Conservation (phyloP, 2,329 filamentous ascomycete genomes). For the Sporothrix dimorphospora region DNA sequence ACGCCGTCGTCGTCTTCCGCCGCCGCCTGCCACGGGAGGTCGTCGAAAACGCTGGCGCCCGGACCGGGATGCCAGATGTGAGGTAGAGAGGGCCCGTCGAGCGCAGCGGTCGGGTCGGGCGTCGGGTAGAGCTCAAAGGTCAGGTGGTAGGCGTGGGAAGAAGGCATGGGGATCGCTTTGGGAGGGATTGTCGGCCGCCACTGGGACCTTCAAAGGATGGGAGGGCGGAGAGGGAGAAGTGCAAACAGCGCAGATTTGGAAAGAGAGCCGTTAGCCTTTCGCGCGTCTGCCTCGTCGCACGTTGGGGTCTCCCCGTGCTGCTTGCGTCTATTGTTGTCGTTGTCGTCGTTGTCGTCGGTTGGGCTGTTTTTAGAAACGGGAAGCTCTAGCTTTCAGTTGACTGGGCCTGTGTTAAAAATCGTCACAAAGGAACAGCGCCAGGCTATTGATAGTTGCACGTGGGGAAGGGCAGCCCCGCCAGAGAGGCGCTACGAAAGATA, state of each 20-base stretch:
- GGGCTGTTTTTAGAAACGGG: not conserved
- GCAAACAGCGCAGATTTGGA: no score
- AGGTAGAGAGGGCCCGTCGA: not conserved
- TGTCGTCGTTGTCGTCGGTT: not conserved
- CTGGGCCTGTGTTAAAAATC: not conserved
- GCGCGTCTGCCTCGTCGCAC: not conserved
- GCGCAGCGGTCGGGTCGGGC: constrained; percentile 42
- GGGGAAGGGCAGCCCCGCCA: not conserved
- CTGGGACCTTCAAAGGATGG: not conserved
- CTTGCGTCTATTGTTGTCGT: not conserved
- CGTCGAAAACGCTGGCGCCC: constrained; percentile 57
- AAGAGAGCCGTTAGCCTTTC: not conserved
- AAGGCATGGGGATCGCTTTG: constrained; percentile 50
- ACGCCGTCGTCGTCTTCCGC: not conserved
- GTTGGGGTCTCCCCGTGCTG: not conserved
- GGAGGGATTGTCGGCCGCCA: not conserved
- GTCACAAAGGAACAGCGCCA: not conserved
- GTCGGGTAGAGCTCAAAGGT: constrained; percentile 66
- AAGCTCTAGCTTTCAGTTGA: not conserved
- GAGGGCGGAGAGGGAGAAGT: not conserved
- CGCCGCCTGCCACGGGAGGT: constrained; percentile 55
- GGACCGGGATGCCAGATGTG: constrained; percentile 54
- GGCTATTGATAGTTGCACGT: not conserved
- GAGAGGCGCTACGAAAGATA: constrained; percentile 7
- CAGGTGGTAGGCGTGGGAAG: constrained; percentile 67